phyloP scores from a whole-genome alignment of 495 filamentous ascomycete genomes.

The Aspergillus nidulans region DNA sequence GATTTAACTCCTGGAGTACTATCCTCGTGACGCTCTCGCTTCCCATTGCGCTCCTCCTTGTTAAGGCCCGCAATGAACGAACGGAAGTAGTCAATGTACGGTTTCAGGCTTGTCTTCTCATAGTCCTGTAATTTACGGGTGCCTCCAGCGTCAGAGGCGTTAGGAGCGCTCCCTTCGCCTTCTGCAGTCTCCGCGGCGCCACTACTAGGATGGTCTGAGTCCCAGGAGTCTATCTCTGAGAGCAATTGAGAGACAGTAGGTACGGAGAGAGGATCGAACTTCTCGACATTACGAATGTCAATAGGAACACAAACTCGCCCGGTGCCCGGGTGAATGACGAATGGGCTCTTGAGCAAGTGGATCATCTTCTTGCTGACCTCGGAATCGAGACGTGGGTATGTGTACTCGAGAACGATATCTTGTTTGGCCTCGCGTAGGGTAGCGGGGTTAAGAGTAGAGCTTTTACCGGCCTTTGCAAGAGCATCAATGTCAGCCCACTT shows the following conservation, averaged over 20 bases:
- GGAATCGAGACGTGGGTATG: constrained; percentile 94
- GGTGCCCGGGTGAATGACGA: constrained; percentile 93
- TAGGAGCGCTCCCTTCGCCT: constrained; percentile 34
- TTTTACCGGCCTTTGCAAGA: constrained; percentile 67
- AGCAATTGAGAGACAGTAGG: constrained; percentile 81
- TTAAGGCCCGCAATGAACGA: constrained; percentile 72
- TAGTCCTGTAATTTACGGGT: constrained; percentile 67
- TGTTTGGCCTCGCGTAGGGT: constrained; percentile 83
- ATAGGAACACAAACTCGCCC: constrained; percentile 95
- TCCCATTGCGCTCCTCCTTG: constrained; percentile 72
- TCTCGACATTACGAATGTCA: constrained; percentile 60
- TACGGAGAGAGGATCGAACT: constrained; percentile 82
- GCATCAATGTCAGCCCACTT: constrained; percentile 95
- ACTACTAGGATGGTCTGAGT: constrained; percentile 34
- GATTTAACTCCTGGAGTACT: constrained; percentile 42
- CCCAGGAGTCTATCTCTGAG: constrained; percentile 76
- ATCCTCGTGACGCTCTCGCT: constrained; percentile 66
- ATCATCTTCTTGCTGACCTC: constrained; percentile 96
- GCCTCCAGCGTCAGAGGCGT: constrained; percentile 33
- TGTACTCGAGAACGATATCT: constrained; percentile 93
- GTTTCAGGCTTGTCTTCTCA: constrained; percentile 93
- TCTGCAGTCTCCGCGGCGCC: constrained; percentile 32
- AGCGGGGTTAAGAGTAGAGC: constrained; percentile 57
- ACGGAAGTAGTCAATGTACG: constrained; percentile 86
- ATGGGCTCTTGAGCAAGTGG: constrained; percentile 93